Percentiles rank a stretch among this genome's conserved stretches.
These are phyloP conservation scores for Cetraspora pellucida DNA, from an alignment of 192 early-diverging fungal species.

Conservation along the genomic window DNA sequence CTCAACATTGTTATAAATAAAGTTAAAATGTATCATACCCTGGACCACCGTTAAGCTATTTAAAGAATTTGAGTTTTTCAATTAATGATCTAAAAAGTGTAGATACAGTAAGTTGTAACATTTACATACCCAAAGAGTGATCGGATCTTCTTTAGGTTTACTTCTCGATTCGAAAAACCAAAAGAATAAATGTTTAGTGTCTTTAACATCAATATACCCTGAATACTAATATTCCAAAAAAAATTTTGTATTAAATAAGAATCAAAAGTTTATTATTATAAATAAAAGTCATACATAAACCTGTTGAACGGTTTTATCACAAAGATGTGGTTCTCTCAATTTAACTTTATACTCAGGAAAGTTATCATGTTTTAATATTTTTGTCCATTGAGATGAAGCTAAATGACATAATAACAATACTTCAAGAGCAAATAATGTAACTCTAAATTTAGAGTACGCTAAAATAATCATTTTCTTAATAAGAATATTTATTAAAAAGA, in stretches of 20 bases:
- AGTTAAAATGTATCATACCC: slow-evolving; percentile 41
- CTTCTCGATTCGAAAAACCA: slow-evolving; percentile 96
- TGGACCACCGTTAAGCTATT: slow-evolving; percentile 77
- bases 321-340: slow-evolving; percentile 76
- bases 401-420: too few relatives aligned
- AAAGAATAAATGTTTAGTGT: slow-evolving; percentile 87
- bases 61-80: not conserved
- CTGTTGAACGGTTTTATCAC: slow-evolving; percentile 87
- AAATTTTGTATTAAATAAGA: not conserved
- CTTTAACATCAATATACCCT: slow-evolving; percentile 70
- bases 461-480: too few relatives aligned
- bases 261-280: not conserved
- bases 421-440: too few relatives aligned
- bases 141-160: slow-evolving; percentile 72
- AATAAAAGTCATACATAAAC: slow-evolving; percentile 39
- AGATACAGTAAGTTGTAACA: not conserved
- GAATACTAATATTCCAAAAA: slow-evolving; percentile 59
- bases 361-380: slow-evolving; percentile 55
- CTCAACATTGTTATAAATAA: not conserved
- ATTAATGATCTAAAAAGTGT: not conserved
- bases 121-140: slow-evolving; percentile 59
- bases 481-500: too few relatives aligned
- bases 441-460: too few relatives aligned
- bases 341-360: slow-evolving; percentile 77
- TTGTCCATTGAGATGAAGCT: slow-evolving; percentile 1